Evolutionary conservation across 441 rosid genomes (phyloP), one percentile per base, ranked within the genome.

Genomic region (Bruguiera hainesii): DNA sequence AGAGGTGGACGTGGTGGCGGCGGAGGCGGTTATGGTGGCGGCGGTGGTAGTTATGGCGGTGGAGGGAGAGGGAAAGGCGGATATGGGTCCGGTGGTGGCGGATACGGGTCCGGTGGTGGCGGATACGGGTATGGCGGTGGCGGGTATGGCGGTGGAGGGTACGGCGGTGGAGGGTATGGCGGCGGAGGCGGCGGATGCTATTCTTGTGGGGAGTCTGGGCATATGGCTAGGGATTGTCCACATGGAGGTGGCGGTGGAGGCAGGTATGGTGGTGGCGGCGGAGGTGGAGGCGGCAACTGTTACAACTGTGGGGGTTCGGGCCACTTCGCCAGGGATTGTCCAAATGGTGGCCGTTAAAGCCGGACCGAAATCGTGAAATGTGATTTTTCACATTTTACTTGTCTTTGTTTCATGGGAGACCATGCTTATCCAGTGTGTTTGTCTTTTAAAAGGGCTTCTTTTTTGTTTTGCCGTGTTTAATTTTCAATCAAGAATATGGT

Each of bases 281-380:
- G 29, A 11, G 57, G 29, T 5, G 29, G 57, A 0, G 82, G 79
- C 0, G 83, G 84, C 0, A 78, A 76, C 78, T 87, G 93, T 35
- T 87, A 73, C 51, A 63, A 63, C 60, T 87, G 93, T 35, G 89
- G 87, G 3, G 76, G 20, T 37, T 46, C 65, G 23, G 90, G 88
- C 15, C 93, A 87, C 73, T 39, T 87, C 55, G 90, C 93, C 4
- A 65, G 94, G 66, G 89, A 87, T 55, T 89, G 96, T 55, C 76
- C 81, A 1, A 79, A 58, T 61, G 72, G 77, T 10, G 77, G 83
- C n/a, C 82, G 88, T 56, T 82, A 64, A 64, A 33, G 6, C 3
- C 16, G 48, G 48, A 13, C 51, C n/a, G 56, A 50, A 33, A 35
- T 33, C 30, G 75, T 70, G 0, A 8, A 67, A 48, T 20, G 25